Base-by-base conservation (phyloP, 345 rosid genomes). In the Syzygium oleosum region DNA sequence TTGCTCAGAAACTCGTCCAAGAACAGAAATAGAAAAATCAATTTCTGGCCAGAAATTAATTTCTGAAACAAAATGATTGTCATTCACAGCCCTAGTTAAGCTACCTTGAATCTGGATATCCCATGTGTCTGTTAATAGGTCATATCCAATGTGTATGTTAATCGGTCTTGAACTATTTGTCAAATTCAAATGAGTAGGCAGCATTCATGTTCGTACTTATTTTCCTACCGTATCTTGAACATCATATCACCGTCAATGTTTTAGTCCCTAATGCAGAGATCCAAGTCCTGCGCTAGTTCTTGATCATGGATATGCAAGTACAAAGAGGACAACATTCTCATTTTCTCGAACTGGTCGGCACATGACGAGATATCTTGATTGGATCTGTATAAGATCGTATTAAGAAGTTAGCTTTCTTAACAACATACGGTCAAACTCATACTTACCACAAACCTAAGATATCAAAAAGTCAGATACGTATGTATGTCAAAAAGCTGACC, bases 61-160 rank as follows among this genome's bases (percentile, higher is more conserved):
- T 56, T 0, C 0, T 22, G 23, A 0, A 56, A 56, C 12, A 1
- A 1, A 23, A 56, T 56, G 2, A 5, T 56, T 56, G 23, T 12
- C 5, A 1, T 0, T 22, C 10, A 4, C 0, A 56, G 9, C 13
- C 2, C 9, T 56, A 2, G 61, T 9, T 43, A 43, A 5, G 4
- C 46, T 43, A 43, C 46, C 46, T 43, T 43, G 46, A 43, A 43
- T 43, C 46, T 3, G 7, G 46, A 43, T 43, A 43, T 43, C 46
- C 46, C 46, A 12, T 59, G 31, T 27, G 78, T 65, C 12, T 17
- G 10, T 31, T 68, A 31, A 34, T 27, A n/a, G 17, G 16, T 61
- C 34, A 61, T 27, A 61, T n/a, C 34, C 73, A 23, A 58, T n/a
- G 73, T 10, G 34, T 29, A 22, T 14, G 12, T 17, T n/a, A 31